phyloP scores from a whole-genome alignment of 2,329 filamentous ascomycete species.

The Emmonsiellopsis sp. region DNA sequence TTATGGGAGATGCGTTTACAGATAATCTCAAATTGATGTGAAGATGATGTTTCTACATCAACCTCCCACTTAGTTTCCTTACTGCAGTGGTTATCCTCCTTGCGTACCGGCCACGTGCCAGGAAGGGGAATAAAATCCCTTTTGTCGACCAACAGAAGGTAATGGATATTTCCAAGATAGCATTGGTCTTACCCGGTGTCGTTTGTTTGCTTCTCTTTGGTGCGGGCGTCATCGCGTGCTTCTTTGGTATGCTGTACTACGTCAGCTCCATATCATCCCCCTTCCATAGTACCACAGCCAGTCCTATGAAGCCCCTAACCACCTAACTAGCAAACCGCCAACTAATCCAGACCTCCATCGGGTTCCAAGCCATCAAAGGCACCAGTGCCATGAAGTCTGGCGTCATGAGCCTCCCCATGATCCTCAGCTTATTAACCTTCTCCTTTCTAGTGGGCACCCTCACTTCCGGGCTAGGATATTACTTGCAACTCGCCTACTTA shows the following conservation, averaged over 20 bases:
- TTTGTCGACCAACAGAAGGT: slow-evolving; percentile 5
- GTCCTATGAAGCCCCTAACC: too few species aligned
- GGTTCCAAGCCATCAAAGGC: slow-evolving; percentile 33
- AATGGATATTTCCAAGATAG: slow-evolving; percentile 8
- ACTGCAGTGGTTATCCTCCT: slow-evolving; percentile 1
- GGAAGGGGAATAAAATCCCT: background rate
- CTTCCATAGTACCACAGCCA: background rate
- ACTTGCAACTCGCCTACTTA: slow-evolving; percentile 32
- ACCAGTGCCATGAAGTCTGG: slow-evolving; percentile 34
- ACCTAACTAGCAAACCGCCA: background rate
- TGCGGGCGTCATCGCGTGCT: background rate
- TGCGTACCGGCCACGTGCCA: slow-evolving; percentile 5
- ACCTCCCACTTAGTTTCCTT: slow-evolving; percentile 10
- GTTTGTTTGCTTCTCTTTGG: slow-evolving; percentile 9
- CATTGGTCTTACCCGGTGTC: slow-evolving; percentile 8
- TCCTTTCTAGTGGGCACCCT: slow-evolving; percentile 33
- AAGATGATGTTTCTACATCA: slow-evolving; percentile 8
- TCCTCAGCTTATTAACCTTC: slow-evolving; percentile 20
- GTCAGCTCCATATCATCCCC: background rate
- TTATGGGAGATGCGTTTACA: slow-evolving; percentile 8
- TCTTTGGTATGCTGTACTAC: slow-evolving; percentile 1
- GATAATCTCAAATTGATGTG: background rate
- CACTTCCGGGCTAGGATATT: slow-evolving; percentile 34
- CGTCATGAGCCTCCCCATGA: slow-evolving; percentile 34
- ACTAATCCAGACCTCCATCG: slow-evolving; percentile 16